phyloP scores from a whole-genome alignment of 2,329 filamentous ascomycete species.

The Paraphoma sp. region DNA sequence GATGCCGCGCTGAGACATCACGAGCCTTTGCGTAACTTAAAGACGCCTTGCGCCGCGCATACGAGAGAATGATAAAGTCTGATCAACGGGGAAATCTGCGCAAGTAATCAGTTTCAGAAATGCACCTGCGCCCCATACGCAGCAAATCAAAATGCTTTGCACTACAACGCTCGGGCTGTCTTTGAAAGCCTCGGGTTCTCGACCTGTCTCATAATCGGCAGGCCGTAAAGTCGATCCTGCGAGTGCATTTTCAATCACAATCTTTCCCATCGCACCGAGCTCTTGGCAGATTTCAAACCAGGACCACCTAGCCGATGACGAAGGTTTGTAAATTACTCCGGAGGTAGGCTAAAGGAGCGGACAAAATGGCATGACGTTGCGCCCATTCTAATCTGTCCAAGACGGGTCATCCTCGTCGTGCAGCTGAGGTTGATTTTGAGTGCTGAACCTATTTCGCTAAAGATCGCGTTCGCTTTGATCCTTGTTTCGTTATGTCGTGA shows the following conservation, averaged over 20 bases:
- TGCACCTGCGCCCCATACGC: not conserved
- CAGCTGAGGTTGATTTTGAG: slow-evolving; percentile 16
- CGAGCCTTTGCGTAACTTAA: not conserved
- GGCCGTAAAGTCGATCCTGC: slow-evolving; percentile 12
- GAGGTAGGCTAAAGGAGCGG: not conserved
- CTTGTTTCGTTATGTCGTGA: slow-evolving; percentile 9
- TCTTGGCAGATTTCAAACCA: slow-evolving; percentile 6
- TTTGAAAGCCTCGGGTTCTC: slow-evolving; percentile 12
- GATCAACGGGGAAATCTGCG: not conserved
- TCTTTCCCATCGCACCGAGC: slow-evolving; percentile 4
- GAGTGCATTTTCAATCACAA: slow-evolving; percentile 6
- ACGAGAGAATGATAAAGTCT: not conserved
- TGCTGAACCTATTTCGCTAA: slow-evolving; percentile 12
- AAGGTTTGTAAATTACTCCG: slow-evolving; percentile 8
- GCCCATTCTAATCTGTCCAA: slow-evolving; percentile 1
- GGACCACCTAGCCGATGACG: not conserved
- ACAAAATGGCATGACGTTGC: slow-evolving; percentile 1
- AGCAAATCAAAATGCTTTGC: not conserved
- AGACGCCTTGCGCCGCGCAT: not conserved
- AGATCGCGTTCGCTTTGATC: slow-evolving; percentile 15
- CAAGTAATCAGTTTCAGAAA: not conserved
- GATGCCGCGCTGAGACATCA: slow-evolving; percentile 5
- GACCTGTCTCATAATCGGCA: slow-evolving; percentile 17
- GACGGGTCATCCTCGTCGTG: slow-evolving; percentile 1
- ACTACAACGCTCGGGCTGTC: slow-evolving; percentile 3